Conservation (phyloP, 1,139 yeast genomes). For the Saccharomycopsis hybrid region DNA sequence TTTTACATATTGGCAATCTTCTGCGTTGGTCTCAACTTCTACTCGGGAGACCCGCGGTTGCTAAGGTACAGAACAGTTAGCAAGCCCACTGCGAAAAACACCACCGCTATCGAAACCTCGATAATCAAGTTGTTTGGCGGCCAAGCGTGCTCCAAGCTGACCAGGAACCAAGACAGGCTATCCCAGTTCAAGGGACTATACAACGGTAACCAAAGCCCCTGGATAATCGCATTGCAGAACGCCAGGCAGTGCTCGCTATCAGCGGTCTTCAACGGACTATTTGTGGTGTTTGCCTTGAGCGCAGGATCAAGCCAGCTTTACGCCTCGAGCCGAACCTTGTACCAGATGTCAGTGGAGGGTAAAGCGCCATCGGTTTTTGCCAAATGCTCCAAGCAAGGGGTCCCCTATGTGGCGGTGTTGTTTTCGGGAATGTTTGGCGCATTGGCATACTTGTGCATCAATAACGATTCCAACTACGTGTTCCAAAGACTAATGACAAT, state of each 20-base stretch:
- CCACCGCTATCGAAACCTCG: conserved; percentile 1
- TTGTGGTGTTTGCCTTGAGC: conserved; percentile 68
- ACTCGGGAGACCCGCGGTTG: conserved; percentile 69
- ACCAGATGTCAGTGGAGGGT: conserved; percentile 51
- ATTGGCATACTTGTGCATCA: conserved; percentile 55
- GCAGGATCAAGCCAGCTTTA: conserved; percentile 35
- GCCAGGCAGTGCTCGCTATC: conserved; percentile 66
- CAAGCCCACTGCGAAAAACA: background rate
- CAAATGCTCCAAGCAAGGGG: conserved; percentile 57
- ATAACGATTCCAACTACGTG: conserved; percentile 51
- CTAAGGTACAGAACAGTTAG: conserved; percentile 34
- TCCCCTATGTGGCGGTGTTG: conserved; percentile 66
- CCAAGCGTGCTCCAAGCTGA: conserved; percentile 21
- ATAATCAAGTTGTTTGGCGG: conserved; percentile 21
- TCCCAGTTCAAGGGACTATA: conserved; percentile 39
- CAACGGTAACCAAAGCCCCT: conserved; percentile 64
- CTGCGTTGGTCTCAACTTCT: conserved; percentile 62
- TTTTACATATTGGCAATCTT: conserved; percentile 64
- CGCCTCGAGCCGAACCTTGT: conserved; percentile 36
- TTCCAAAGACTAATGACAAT: conserved; percentile 63
- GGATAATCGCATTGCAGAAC: conserved; percentile 72
- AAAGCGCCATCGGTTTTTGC: conserved; percentile 61
- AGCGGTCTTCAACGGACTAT: conserved; percentile 57
- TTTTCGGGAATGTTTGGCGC: conserved; percentile 55
- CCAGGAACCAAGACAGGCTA: background rate